Conservation (phyloP, 257 asterid species). For the Ocimum tenuiflorum region DNA sequence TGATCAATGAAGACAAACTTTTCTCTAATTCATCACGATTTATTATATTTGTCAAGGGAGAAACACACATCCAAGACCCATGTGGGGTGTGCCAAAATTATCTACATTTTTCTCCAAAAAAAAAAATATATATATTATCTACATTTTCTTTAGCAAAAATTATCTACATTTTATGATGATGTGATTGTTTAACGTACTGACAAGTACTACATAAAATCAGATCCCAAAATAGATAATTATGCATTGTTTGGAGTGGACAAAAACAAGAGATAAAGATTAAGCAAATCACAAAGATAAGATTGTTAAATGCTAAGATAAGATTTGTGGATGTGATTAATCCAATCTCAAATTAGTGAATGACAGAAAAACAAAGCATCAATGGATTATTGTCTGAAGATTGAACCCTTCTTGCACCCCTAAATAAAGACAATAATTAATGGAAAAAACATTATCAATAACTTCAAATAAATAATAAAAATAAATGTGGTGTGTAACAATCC, state of each 20-base stretch:
- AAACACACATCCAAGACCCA: no score
- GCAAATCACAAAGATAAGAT: constrained; percentile 10
- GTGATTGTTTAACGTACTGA: neutral
- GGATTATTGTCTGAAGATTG: constrained; percentile 15
- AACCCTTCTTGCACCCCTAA: constrained; percentile 24
- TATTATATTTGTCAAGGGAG: no score
- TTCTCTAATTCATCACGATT: neutral
- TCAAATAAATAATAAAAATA: neutral
- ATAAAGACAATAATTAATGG: neutral
- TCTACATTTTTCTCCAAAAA: no score
- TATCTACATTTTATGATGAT: neutral
- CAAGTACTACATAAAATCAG: no score
- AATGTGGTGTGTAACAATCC: neutral
- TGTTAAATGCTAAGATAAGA: neutral
- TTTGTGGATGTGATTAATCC: constrained; percentile 6
- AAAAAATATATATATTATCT: no score
- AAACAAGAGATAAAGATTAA: constrained; percentile 15
- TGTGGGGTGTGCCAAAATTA: no score
- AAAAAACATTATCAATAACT: neutral
- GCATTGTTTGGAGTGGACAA: neutral
- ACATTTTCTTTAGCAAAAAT: no score
- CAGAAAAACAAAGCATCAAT: constrained; percentile 4
- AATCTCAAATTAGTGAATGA: constrained; percentile 12
- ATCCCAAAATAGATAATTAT: neutral
- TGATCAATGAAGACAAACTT: neutral